phyloP scores from a whole-genome alignment of 805 yeast species.

The Nakazawaea wyomingensis region DNA sequence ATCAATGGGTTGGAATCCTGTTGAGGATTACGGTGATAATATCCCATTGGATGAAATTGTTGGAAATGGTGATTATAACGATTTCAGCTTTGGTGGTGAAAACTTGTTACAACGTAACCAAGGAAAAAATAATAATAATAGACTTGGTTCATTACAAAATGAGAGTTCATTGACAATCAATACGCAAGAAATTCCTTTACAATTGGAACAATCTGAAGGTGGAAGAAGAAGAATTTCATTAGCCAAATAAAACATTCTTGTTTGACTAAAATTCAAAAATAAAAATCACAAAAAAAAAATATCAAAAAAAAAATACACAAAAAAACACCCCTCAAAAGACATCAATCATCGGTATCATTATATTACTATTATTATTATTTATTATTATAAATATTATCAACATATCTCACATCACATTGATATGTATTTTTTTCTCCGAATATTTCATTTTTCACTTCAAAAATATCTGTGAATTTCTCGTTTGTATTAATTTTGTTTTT shows the following conservation, averaged over 20 bases:
- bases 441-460: no score
- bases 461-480: no score
- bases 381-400: no score
- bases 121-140: no score
- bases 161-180: slow-evolving; percentile 22
- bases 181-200: slow-evolving; percentile 36
- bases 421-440: no score
- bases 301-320: not conserved
- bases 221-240: slow-evolving; percentile 8
- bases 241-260: not conserved
- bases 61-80: slow-evolving; percentile 12
- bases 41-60: slow-evolving; percentile 10
- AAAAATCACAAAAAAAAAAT: not conserved
- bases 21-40: slow-evolving; percentile 7
- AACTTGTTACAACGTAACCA: slow-evolving; percentile 1
- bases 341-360: no score
- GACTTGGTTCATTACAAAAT: slow-evolving; percentile 5
- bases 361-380: no score
- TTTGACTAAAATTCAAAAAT: not conserved
- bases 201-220: slow-evolving; percentile 19
- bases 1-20: slow-evolving; percentile 36
- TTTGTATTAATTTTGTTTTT: no score
- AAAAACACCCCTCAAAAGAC: no score
- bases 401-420: no score
- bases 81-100: slow-evolving; percentile 12